Conservation (phyloP, 1,139 yeast genomes). For the Candida freyschussii region DNA sequence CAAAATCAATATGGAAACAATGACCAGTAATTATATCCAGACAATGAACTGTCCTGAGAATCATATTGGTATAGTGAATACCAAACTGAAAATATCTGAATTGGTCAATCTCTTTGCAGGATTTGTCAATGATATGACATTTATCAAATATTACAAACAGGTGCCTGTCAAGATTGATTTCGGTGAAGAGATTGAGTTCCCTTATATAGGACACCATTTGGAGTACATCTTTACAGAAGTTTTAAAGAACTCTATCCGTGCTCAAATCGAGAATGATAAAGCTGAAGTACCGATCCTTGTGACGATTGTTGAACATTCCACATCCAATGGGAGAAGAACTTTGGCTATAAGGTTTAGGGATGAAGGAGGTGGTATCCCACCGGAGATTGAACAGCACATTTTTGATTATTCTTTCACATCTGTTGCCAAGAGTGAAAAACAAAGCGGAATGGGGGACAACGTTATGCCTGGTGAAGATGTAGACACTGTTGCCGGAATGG, state of each 20-base stretch:
- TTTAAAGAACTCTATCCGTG: constrained; percentile 81
- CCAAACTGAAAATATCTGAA: constrained; percentile 55
- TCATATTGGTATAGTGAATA: constrained; percentile 69
- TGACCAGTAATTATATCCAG: constrained; percentile 80
- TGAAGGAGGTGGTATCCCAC: constrained; percentile 83
- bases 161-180: constrained; percentile 56
- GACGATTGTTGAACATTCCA: constrained; percentile 46
- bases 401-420: constrained; percentile 88
- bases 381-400: constrained; percentile 56
- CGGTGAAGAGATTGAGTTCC: constrained; percentile 48
- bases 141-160: constrained; percentile 73
- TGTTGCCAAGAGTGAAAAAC: constrained; percentile 32
- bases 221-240: constrained; percentile 85
- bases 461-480: constrained; percentile 72
- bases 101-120: constrained; percentile 60
- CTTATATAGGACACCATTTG: constrained; percentile 81
- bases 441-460: constrained; percentile 37
- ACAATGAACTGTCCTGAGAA: constrained; percentile 42
- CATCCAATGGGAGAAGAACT: constrained; percentile 29
- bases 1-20: constrained; percentile 76
- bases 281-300: constrained; percentile 59
- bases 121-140: constrained; percentile 75
- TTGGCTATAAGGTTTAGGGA: constrained; percentile 75
- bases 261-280: constrained; percentile 66
- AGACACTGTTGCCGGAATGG: constrained; percentile 88